Evolutionary conservation across 2,329 filamentous ascomycete genomes (phyloP), one percentile per base, ranked within the genome.

Genomic region (Verticillium nonalfalfae): DNA sequence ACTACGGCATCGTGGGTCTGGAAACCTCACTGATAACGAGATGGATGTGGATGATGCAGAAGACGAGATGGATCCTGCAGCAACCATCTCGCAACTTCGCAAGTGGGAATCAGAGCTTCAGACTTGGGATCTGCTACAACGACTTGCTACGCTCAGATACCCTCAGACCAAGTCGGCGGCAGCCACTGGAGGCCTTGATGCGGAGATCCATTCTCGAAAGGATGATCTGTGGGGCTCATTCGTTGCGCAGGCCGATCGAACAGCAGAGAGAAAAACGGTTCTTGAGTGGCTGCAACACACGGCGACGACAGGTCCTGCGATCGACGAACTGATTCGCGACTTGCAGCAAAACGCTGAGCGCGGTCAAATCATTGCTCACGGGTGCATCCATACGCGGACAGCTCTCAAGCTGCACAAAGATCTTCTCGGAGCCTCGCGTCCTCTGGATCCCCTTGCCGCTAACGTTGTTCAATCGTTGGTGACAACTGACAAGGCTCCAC

Each of bases 371-470:
- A 91, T 95, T 78, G 87, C 90, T 34, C 88, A 93, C 72, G 94
- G 94, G 50, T 97, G 93, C 91, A 85, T 97, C 65, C 92, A 97
- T 72, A 97, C 95, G 0, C 90, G 93, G 65, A 87, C 91, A 62
- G 88, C 89, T 57, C 92, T 99, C 75, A 99, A 99, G 78, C 85
- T 90, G 61, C 87, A 91, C 72, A 99, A 98, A 78, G 87, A 90
- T 62, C 78, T 95, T 66, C 79, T 86, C 7, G 64, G 64, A 7
- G 60, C 61, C 15, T 36, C 40, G 18, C 61, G 63, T 11, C 63
- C 61, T 9, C 76, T 92, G 26, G 88, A 91, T 61, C 86, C 86
- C 2, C 80, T 83, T 64, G 83, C 84, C 45, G 76, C 82, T 14
- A 83, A 80, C 62, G 81, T 85, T 57, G 79, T 82, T 26, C 78